Conservation (phyloP, 495 filamentous ascomycete genomes). For the Aspergillus haitiensis region DNA sequence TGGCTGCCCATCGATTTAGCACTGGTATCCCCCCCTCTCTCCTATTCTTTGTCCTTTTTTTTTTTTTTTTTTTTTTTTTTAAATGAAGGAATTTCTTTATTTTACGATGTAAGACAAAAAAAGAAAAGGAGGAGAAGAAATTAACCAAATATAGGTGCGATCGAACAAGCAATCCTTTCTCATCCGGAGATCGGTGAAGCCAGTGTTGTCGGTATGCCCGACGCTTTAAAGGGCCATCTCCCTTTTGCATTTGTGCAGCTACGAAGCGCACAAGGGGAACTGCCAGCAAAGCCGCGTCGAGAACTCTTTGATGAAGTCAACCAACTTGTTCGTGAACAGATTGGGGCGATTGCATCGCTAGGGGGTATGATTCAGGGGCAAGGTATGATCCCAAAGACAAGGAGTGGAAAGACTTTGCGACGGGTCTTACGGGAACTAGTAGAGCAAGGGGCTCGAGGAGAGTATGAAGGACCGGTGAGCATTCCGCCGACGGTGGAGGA, state of each 20-base stretch:
- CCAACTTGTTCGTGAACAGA: slow-evolving; percentile 69
- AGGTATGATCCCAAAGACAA: slow-evolving; percentile 90
- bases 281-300: slow-evolving; percentile 43
- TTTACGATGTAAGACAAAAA: no score
- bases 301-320: slow-evolving; percentile 64
- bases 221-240: slow-evolving; percentile 81
- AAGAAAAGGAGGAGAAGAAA: neutral
- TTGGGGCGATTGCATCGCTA: slow-evolving; percentile 81
- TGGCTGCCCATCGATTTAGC: slow-evolving; percentile 87
- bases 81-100: neutral
- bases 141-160: slow-evolving; percentile 54
- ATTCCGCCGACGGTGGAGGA: slow-evolving; percentile 65
- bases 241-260: slow-evolving; percentile 85
- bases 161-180: slow-evolving; percentile 85
- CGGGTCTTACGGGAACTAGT: slow-evolving; percentile 78
- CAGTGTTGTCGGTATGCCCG: slow-evolving; percentile 82
- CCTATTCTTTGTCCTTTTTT: neutral
- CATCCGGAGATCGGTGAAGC: slow-evolving; percentile 78
- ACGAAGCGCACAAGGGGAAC: slow-evolving; percentile 41
- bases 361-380: slow-evolving; percentile 81
- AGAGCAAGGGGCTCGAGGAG: slow-evolving; percentile 58
- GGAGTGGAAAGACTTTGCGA: slow-evolving; percentile 83
- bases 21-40: slow-evolving; percentile 57
- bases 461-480: slow-evolving; percentile 52
- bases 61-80: neutral